A percentile compares a stretch with the other conserved stretches of the same genome.
Conservation (phyloP, 768 basidiomycete species). For the Lentinus tigrinus region DNA sequence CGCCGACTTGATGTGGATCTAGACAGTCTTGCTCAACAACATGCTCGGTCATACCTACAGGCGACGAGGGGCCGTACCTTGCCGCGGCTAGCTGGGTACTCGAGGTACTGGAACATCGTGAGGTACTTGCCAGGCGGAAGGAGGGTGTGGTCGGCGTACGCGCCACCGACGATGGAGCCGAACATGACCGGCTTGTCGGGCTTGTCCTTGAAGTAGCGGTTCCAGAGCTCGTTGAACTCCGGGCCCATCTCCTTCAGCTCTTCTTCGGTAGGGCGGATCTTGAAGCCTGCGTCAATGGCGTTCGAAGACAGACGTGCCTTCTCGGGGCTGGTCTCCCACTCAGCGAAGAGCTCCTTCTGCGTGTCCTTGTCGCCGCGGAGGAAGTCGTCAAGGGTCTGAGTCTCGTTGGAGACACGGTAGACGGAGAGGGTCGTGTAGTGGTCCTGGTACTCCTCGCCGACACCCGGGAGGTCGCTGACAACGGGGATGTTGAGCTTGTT, state of each 20-base stretch:
- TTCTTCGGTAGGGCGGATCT: constrained; percentile 69
- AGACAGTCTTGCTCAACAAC: neutral
- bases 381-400: constrained; percentile 64
- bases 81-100: constrained; percentile 74
- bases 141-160: constrained; percentile 69
- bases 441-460: constrained; percentile 73
- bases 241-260: constrained; percentile 80
- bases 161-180: constrained; percentile 66
- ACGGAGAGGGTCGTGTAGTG: constrained; percentile 71
- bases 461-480: constrained; percentile 69
- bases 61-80: constrained; percentile 42
- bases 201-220: constrained; percentile 76
- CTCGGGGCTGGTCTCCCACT: constrained; percentile 68
- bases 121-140: constrained; percentile 72
- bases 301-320: constrained; percentile 69
- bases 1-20: constrained; percentile 62
- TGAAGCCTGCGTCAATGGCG: constrained; percentile 74
- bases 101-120: constrained; percentile 76
- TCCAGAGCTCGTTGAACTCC: constrained; percentile 67
- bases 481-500: constrained; percentile 59
- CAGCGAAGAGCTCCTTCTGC: constrained; percentile 57
- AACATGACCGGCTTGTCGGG: constrained; percentile 81
- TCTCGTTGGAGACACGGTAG: constrained; percentile 67
- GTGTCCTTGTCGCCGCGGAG: constrained; percentile 61
- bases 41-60: neutral